Base-by-base conservation (phyloP, 768 basidiomycete species). In the Chalciporus sphaerocephalus region DNA sequence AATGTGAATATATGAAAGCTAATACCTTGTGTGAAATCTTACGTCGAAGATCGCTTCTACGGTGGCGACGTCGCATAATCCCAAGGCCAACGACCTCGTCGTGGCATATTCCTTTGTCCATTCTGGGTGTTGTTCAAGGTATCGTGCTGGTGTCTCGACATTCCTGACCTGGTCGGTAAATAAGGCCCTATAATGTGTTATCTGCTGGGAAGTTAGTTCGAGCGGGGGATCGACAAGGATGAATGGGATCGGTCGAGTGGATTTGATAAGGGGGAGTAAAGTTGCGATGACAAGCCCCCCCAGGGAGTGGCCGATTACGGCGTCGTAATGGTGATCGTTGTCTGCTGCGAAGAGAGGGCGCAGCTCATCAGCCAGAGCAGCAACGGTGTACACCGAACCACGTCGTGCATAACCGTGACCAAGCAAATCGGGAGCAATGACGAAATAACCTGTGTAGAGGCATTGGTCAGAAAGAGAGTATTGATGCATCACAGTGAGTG, bases 361-460 rank as follows among this genome's bases (percentile, higher is more conserved):
- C n/a, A 56, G 51, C 25, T 53, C 58, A 4, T 50, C 24, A 13
- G 15, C 45, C 20, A 61, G 10, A 6, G 47, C 46, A 5, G 28
- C 20, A 10, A 61, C 22, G 30, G 56, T 50, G 34, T 51, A 59
- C 13, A 46, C 46, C 1, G 55, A 38, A 8, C 24, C 6, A 13
- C 42, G 48, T 8, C 30, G 35, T 10, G 51, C 44, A 13, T 16
- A 20, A 1, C 51, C 57, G 16, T 63, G 63, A 8, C 56, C 56
- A 17, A 61, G 52, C 2, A 56, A 23, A 33, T 56, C 57, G 5
- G 61, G 61, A n/a, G 58, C 61, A 0, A 21, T 46, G 30, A 61
- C 58, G 16, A 53, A 48, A 20, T 53, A 61, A 23, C 58, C 64
- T 64, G 46, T 23, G n/a, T 35, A 1, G 1, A 16, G n/a, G 23